phyloP scores from a whole-genome alignment of 805 yeast species.

The Diddensiella caesifluorescens region DNA sequence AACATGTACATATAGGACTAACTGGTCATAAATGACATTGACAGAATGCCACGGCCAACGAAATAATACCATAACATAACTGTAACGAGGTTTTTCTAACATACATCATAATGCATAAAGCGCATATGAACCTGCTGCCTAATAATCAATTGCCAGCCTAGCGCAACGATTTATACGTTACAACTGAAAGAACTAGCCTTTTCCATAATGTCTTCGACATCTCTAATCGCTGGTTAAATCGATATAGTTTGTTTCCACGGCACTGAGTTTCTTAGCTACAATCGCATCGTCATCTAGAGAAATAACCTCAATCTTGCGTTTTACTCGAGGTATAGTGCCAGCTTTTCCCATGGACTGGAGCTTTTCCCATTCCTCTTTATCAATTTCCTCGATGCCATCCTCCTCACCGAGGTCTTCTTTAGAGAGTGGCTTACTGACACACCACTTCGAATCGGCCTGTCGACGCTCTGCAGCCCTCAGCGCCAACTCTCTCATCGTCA shows the following conservation, averaged over 20 bases:
- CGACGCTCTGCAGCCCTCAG: constrained; percentile 62
- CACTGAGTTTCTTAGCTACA: no score
- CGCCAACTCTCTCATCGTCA: constrained; percentile 40
- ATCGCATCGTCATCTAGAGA: neutral
- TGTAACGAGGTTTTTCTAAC: no score
- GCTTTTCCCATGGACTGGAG: neutral
- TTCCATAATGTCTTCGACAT: neutral
- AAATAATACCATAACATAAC: no score
- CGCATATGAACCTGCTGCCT: neutral
- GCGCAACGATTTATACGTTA: neutral
- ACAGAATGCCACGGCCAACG: no score
- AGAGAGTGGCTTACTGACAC: constrained; percentile 16
- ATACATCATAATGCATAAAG: neutral
- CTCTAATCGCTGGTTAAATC: neutral
- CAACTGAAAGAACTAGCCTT: neutral
- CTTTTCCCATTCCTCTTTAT: neutral
- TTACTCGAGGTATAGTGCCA: neutral
- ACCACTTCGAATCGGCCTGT: constrained; percentile 23
- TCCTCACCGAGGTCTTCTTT: constrained; percentile 14
- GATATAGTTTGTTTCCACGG: neutral
- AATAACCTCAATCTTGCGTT: neutral
- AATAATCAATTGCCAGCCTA: neutral
- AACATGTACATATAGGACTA: no score
- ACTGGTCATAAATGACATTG: no score
- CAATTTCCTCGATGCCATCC: constrained; percentile 8